A percentile compares a stretch with the other conserved stretches of the same genome.
Evolutionary conservation across 768 basidiomycete genomes (phyloP).

Genomic region (Paxillus rubicundulus): DNA sequence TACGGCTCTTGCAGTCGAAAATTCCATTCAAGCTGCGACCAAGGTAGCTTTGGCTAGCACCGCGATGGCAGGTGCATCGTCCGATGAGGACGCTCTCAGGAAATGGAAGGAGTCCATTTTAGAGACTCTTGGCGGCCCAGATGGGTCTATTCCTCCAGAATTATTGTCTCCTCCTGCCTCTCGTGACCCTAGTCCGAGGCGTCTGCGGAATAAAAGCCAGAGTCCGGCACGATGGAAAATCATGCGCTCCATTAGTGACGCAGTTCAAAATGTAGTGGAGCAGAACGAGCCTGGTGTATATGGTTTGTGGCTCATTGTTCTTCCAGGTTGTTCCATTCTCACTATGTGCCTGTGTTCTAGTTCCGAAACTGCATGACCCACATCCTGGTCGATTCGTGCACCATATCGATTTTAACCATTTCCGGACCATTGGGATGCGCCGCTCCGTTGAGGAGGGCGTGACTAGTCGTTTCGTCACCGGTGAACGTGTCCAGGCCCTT

Average conservation of each 20-base stretch:
- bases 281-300: constrained; percentile 66
- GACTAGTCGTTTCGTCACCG: constrained; percentile 89
- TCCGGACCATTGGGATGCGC: constrained; percentile 94
- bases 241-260: constrained; percentile 73
- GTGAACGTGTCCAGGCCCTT: constrained; percentile 74
- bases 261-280: constrained; percentile 69
- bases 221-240: constrained; percentile 85
- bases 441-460: constrained; percentile 89
- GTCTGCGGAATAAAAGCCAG: constrained; percentile 72
- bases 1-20: constrained; percentile 60
- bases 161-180: constrained; percentile 77
- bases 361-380: constrained; percentile 67
- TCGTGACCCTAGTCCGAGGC: constrained; percentile 78
- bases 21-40: constrained; percentile 66
- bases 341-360: constrained; percentile 33
- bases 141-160: constrained; percentile 69
- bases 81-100: constrained; percentile 42
- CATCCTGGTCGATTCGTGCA: constrained; percentile 78
- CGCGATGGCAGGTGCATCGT: constrained; percentile 32
- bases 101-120: constrained; percentile 61
- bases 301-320: constrained; percentile 43
- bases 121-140: constrained; percentile 57
- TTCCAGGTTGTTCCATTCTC: constrained; percentile 2
- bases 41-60: constrained; percentile 54
- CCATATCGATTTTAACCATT: constrained; percentile 93